Base-by-base conservation (phyloP, 2,329 filamentous ascomycete genomes). In the Fusarium verticillioides region DNA sequence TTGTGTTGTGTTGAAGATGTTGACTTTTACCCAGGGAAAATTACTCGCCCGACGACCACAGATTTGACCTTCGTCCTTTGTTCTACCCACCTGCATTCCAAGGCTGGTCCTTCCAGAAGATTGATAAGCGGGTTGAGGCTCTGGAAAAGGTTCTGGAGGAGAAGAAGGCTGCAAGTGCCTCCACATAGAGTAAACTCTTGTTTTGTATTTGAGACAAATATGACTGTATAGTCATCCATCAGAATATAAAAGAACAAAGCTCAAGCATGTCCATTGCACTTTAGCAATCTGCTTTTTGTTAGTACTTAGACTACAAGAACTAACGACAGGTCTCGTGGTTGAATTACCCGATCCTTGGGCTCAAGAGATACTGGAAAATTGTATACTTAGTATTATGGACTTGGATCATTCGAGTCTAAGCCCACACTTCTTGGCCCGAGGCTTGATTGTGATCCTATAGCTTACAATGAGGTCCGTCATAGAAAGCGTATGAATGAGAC, bases 91-190 rank as follows among this genome's bases (percentile, higher is more conserved):
- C 79, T 1, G 77, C 79, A 43, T 84, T 66, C 67, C 70, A 80
- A 69, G 79, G 72, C 50, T 83, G 79, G 78, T 75, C 75, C 5
- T 84, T 87, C 50, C 82, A 81, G 69, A 82, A 75, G 72, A 84
- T 85, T 42, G 83, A 85, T 60, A 75, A 76, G 69, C 79, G 81
- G 65, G 71, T 83, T 3, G 79, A 77, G 53, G 78, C 72, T 56
- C 72, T 84, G 9, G 78, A 84, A 60, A 80, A 73, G 70, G 56
- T 56, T 32, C 5, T 71, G 7, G 68, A 71, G 16, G 66, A 56
- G 37, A 70, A 70, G 50, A 42, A 65, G 73, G 63, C 37, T 9
- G 23, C 19, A 21, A 26, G 15, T 16, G 28, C 12, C 10, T 62
- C 32, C 3, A 39, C 49, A 9, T 68, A 67, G 46, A 66, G n/a